Percentiles rank a stretch among this genome's conserved stretches.
Conservation (phyloP, 2,329 filamentous ascomycete species). For the Sporothrix brunneoviolacea region DNA sequence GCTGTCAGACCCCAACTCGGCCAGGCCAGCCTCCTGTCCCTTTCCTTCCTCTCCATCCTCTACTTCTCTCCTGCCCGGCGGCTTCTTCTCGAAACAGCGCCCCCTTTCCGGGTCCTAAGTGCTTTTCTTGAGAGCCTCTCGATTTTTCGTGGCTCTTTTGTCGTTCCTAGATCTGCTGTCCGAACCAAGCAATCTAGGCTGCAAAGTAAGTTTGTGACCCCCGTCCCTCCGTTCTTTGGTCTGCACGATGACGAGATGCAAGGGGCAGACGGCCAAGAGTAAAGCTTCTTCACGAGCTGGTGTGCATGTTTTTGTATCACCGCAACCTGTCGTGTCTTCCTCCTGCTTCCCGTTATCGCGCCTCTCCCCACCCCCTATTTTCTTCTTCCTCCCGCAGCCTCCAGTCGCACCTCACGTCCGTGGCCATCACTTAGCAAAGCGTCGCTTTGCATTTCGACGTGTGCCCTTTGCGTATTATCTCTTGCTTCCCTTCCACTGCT, state of each 20-base stretch:
- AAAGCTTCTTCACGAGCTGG: background rate
- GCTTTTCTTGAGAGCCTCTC: background rate
- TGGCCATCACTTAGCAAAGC: no score
- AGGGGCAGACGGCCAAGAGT: background rate
- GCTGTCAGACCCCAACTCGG: slow-evolving; percentile 5
- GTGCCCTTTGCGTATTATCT: background rate
- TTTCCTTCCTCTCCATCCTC: background rate
- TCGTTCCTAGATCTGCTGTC: background rate
- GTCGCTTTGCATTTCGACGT: background rate
- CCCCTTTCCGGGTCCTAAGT: background rate
- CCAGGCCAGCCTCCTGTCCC: background rate
- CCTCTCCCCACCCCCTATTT: background rate
- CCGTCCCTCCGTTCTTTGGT: background rate
- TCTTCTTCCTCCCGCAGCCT: background rate
- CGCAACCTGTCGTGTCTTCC: background rate
- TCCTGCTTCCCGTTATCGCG: background rate
- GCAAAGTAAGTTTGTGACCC: slow-evolving; percentile 8
- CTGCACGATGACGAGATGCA: background rate
- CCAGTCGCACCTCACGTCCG: background rate
- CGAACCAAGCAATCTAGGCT: slow-evolving; percentile 6
- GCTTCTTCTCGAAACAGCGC: slow-evolving; percentile 8
- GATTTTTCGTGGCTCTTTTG: background rate
- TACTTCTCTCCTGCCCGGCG: background rate
- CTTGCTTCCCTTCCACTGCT: background rate
- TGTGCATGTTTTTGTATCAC: slow-evolving; percentile 1